Conservation (phyloP, 371 early-diverging fungal genomes). For the Mortierella sp. region DNA sequence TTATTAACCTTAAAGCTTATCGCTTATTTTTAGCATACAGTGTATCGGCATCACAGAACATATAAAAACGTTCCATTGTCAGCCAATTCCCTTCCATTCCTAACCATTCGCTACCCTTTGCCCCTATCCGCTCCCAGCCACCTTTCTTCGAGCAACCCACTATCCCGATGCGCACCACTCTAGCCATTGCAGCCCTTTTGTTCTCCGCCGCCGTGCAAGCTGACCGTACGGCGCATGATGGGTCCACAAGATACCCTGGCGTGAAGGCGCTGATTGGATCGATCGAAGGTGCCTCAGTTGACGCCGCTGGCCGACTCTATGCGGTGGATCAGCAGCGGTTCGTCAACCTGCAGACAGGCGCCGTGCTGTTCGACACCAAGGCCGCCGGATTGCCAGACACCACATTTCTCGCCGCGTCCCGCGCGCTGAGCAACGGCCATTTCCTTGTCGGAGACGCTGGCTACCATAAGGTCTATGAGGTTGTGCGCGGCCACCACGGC, state of each 20-base stretch:
- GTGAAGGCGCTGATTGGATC: constrained; percentile 22
- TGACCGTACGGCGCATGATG: constrained; percentile 23
- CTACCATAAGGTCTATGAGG: constrained; percentile 28
- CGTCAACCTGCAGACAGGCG: constrained; percentile 24
- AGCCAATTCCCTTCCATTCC: constrained; percentile 17
- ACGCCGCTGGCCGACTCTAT: constrained; percentile 55
- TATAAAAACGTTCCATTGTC: constrained; percentile 29
- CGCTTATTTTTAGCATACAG: background rate
- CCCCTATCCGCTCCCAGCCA: constrained; percentile 10
- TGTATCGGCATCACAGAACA: background rate
- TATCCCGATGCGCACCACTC: constrained; percentile 19
- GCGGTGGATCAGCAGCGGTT: constrained; percentile 37
- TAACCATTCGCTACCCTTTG: constrained; percentile 14
- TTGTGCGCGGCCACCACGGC: constrained; percentile 20
- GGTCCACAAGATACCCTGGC: constrained; percentile 24
- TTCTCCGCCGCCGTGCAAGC: constrained; percentile 26
- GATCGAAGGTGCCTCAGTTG: constrained; percentile 36
- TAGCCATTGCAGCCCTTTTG: constrained; percentile 27
- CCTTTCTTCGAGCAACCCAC: constrained; percentile 10
- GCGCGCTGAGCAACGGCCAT: constrained; percentile 22
- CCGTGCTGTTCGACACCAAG: constrained; percentile 25
- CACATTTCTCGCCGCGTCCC: constrained; percentile 29
- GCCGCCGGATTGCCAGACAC: constrained; percentile 25
- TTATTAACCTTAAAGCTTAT: constrained; percentile 17
- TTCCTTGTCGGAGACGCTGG: constrained; percentile 33